These are phyloP conservation scores for Thalia dealbata DNA, from an alignment of 176 grass and related monocot genomes.

Conservation along the genomic window DNA sequence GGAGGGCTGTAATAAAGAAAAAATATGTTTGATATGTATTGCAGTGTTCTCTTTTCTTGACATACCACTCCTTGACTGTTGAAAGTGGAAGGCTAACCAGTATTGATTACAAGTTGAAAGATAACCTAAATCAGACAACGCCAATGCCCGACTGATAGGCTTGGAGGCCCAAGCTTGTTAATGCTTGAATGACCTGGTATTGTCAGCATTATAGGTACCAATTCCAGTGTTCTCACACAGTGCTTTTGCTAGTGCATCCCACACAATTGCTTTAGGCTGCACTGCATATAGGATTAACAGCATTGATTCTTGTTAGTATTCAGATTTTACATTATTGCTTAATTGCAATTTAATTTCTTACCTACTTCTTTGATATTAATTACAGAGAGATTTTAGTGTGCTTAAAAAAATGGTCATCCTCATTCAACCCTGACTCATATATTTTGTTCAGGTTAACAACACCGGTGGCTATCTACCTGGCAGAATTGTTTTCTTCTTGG, in stretches of 20 bases:
- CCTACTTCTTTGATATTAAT: not conserved
- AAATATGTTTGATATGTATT: not conserved
- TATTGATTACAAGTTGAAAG: too few relatives aligned
- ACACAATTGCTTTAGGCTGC: conserved; percentile 10
- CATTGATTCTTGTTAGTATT: not conserved
- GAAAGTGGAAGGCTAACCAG: too few relatives aligned
- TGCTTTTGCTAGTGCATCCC: not conserved
- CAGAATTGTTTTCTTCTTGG: conserved; percentile 97
- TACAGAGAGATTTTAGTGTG: not conserved
- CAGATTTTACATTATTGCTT: not conserved
- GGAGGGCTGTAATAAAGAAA: not conserved
- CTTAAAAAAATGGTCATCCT: not conserved
- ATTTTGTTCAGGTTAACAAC: conserved; percentile 68
- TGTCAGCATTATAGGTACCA: not conserved
- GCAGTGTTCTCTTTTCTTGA: not conserved
- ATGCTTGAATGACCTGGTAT: not conserved
- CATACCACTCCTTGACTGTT: too few relatives aligned
- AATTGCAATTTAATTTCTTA: conserved; percentile 15
- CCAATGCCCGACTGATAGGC: not conserved
- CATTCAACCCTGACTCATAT: not conserved
- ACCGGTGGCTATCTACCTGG: conserved; percentile 96
- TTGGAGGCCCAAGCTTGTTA: not conserved
- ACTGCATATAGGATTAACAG: not conserved
- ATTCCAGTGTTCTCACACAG: not conserved
- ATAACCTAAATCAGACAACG: not conserved